Evolutionary conservation across 306 rosid genomes (phyloP).

Genomic region (Ceratonia siliqua): DNA sequence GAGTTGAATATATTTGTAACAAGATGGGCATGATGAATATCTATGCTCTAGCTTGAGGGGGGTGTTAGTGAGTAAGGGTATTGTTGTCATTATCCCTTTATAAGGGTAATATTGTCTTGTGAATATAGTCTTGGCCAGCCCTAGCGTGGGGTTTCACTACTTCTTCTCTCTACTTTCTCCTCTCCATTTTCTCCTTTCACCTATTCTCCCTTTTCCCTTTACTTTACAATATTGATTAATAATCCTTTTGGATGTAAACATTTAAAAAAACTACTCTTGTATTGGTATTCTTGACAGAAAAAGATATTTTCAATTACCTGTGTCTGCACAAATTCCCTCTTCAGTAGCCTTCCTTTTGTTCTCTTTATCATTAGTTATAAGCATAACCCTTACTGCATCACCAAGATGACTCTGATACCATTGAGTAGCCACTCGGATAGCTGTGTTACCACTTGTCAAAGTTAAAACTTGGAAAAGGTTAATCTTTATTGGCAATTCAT

Average conservation of each 20-base stretch:
- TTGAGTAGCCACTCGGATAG: constrained; percentile 90
- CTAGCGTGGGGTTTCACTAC: no score
- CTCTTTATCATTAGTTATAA: constrained; percentile 87
- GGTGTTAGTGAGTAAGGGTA: no score
- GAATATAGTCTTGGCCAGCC: no score
- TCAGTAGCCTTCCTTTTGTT: constrained; percentile 86
- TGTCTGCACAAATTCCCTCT: constrained; percentile 91
- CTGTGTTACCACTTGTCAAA: constrained; percentile 51
- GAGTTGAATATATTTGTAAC: no score
- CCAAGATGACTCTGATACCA: constrained; percentile 98
- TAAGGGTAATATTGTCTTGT: no score
- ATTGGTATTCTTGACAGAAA: constrained; percentile 8
- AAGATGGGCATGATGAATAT: no score
- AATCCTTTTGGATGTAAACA: constrained; percentile 14
- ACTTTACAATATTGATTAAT: constrained; percentile 27
- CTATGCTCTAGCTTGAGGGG: no score
- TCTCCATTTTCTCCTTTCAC: no score
- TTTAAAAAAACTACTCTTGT: constrained; percentile 7
- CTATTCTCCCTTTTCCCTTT: no score
- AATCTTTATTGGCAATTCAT: constrained; percentile 17
- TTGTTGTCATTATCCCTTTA: no score
- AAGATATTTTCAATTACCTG: constrained; percentile 71
- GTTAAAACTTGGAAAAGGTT: constrained; percentile 31
- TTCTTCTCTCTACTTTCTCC: no score
- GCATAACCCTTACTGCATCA: constrained; percentile 66